Percentiles rank a stretch among this genome's conserved stretches.
Evolutionary conservation across 495 filamentous ascomycete species (phyloP).

Genomic region (Daldinia decipiens): DNA sequence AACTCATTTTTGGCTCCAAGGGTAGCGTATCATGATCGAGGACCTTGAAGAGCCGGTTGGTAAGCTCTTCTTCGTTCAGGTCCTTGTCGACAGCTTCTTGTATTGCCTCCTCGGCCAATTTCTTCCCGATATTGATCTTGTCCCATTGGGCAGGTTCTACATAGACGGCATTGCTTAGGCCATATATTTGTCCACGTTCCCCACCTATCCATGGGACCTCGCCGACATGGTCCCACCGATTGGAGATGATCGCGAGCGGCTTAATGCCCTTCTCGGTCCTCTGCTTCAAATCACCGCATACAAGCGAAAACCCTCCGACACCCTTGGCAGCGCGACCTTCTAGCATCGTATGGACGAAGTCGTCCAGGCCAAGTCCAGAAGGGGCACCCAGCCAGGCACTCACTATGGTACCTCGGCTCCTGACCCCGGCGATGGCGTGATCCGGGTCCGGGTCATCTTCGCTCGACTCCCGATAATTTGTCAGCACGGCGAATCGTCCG

Average conservation of each 20-base stretch:
- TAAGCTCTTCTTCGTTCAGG: slow-evolving; percentile 69
- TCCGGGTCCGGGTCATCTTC: slow-evolving; percentile 55
- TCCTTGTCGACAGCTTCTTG: slow-evolving; percentile 55
- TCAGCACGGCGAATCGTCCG: slow-evolving; percentile 88
- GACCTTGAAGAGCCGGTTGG: slow-evolving; percentile 74
- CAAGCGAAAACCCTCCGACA: slow-evolving; percentile 92
- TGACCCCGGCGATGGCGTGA: slow-evolving; percentile 65
- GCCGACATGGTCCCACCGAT: slow-evolving; percentile 74
- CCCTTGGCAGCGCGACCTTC: slow-evolving; percentile 71
- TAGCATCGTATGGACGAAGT: slow-evolving; percentile 77
- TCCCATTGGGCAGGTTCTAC: slow-evolving; percentile 76
- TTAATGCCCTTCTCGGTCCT: slow-evolving; percentile 59
- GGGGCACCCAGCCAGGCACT: slow-evolving; percentile 81
- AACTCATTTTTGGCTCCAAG: slow-evolving; percentile 63
- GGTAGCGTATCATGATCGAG: slow-evolving; percentile 81
- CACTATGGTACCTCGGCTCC: slow-evolving; percentile 84
- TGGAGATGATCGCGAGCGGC: slow-evolving; percentile 86
- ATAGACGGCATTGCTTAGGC: slow-evolving; percentile 87
- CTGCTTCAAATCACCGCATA: slow-evolving; percentile 79
- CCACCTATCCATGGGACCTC: slow-evolving; percentile 76
- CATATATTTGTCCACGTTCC: slow-evolving; percentile 71
- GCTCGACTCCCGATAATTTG: slow-evolving; percentile 89
- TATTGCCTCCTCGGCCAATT: slow-evolving; percentile 56
- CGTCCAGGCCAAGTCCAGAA: slow-evolving; percentile 58
- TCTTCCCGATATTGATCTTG: slow-evolving; percentile 73